Evolutionary conservation across 2,329 filamentous ascomycete species (phyloP).

Genomic region (Fragosphaeria purpurea): DNA sequence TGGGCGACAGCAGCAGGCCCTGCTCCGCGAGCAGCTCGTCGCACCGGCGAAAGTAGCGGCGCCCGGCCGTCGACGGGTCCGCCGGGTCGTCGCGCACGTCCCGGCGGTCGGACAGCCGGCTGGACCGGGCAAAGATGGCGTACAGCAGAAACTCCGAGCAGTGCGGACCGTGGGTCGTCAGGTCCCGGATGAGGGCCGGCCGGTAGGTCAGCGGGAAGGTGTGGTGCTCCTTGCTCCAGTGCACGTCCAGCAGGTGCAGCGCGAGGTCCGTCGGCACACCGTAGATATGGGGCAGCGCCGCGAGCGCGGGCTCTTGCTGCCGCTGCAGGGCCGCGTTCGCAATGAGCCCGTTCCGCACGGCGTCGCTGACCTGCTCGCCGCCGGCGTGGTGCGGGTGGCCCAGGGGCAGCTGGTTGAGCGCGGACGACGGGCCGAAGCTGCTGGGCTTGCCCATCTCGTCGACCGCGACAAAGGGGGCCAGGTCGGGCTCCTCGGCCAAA

Average conservation of each 20-base stretch:
- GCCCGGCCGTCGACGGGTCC: constrained; percentile 15
- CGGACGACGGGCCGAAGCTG: no score
- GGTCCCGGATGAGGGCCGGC: constrained; percentile 26
- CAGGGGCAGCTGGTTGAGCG: no score
- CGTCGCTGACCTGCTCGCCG: neutral
- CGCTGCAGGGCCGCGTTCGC: constrained; percentile 7
- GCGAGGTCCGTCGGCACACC: constrained; percentile 21
- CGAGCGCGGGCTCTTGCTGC: constrained; percentile 6
- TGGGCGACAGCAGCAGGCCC: constrained; percentile 11
- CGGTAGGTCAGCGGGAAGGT: constrained; percentile 28
- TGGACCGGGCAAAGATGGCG: constrained; percentile 22
- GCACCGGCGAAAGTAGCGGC: constrained; percentile 16
- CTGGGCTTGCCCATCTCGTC: no score
- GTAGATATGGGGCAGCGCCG: constrained; percentile 4
- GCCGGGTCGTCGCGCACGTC: constrained; percentile 12
- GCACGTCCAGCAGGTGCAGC: constrained; percentile 26
- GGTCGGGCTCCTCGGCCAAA: neutral
- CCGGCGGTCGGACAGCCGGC: constrained; percentile 17
- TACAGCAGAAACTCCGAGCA: constrained; percentile 29
- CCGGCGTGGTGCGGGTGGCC: no score
- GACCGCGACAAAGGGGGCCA: neutral
- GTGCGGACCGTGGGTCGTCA: constrained; percentile 24
- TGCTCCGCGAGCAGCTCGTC: constrained; percentile 15
- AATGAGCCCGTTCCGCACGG: constrained; percentile 1
- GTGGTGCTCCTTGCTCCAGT: constrained; percentile 30